Base-by-base conservation (phyloP, 1,139 yeast genomes). In the Martiniozyma asiatica region DNA sequence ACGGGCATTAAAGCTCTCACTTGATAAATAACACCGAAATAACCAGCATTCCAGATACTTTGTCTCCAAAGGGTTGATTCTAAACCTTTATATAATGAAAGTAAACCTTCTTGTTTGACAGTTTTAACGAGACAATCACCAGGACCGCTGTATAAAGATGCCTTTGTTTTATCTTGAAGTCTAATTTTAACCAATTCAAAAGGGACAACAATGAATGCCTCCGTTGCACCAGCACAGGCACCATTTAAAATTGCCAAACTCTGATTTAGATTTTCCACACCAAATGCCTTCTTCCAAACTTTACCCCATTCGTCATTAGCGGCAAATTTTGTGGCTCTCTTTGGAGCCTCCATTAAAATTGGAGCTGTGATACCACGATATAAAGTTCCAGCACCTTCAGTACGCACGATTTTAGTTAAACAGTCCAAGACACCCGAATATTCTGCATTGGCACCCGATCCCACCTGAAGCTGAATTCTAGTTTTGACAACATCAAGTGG, bases 21-120 rank as follows among this genome's bases (percentile, higher is more conserved):
- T 61, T 84, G 94, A 70, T 75, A 81, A 48, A 89, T 89, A 45
- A 80, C 73, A 40, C 99, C 98, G 53, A 89, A 89, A 63, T 92
- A 89, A 37, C 98, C 98, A 29, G 96, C 95, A 57, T 92, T 89
- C 99, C 99, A 89, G 42, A 74, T 63, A 40, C 82, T 70, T 55
- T 89, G 98, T 68, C 99, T 80, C 94, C 96, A 87, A 55, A 92
- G 60, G 13, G 98, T 89, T 15, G 96, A 87, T 61, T 89, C 99
- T 45, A 89, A 63, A 38, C 99, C 99, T 53, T 84, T 85, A 60
- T 89, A 89, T 53, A 89, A 61, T 2, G 95, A 92, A 37, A 82
- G 58, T 2, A 72, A 55, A 48, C 99, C 98, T 53, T 85, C 82
- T 33, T 65, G 59, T 45, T 65, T 68, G 38, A 87, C 58, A 38